Evolutionary conservation across 495 filamentous ascomycete species (phyloP).

Genomic region (Niebla homalea): DNA sequence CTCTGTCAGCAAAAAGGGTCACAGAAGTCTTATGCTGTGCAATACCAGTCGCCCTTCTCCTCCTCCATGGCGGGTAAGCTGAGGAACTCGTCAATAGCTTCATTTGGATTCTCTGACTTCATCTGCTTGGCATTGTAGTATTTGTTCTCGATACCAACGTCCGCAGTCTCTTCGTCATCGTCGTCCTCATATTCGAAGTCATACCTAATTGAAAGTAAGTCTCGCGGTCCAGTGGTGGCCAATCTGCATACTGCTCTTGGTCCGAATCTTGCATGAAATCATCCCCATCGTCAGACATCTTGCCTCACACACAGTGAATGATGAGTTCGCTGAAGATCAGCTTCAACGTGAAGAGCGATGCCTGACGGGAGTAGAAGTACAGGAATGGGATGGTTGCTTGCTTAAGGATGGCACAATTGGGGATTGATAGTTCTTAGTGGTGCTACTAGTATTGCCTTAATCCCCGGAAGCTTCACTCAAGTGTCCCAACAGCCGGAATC

Average conservation of each 20-base stretch:
- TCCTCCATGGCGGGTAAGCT: constrained; percentile 69
- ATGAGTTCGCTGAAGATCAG: too few species aligned
- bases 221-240: not conserved
- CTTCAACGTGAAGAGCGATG: too few species aligned
- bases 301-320: constrained; percentile 9
- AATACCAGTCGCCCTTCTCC: constrained; percentile 85
- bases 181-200: constrained; percentile 95
- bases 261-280: constrained; percentile 99
- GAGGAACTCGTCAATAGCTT: constrained; percentile 83
- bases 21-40: not conserved
- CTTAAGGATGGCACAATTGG: too few species aligned
- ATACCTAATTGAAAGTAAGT: constrained; percentile 43
- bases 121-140: constrained; percentile 99
- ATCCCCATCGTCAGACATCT: constrained; percentile 94
- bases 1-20: constrained; percentile 12
- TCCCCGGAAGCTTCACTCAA: too few species aligned
- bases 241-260: constrained; percentile 52
- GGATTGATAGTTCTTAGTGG: too few species aligned
- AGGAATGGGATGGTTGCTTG: too few species aligned
- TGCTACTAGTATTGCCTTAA: too few species aligned
- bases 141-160: constrained; percentile 96
- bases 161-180: constrained; percentile 74
- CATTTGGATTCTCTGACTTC: constrained; percentile 74
- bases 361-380: too few species aligned
- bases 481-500: too few species aligned